These are phyloP conservation scores for Rhipidocladum racemiflorum DNA, from an alignment of 176 grass and related monocot genomes.

Conservation along the genomic window DNA sequence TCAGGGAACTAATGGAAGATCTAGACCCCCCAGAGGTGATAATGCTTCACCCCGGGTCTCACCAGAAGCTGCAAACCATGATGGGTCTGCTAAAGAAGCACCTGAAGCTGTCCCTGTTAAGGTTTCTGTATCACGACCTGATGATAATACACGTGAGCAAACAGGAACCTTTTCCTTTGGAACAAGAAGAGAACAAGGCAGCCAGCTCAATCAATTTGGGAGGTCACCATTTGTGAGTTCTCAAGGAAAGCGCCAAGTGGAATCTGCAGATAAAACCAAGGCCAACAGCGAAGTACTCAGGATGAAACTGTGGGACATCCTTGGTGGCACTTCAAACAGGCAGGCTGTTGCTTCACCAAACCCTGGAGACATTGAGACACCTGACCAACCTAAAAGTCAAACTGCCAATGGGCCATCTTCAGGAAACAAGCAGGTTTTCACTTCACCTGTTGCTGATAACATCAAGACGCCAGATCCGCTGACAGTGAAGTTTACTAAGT, in stretches of 20 bases:
- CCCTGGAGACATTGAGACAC: conserved; percentile 27
- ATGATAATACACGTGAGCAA: conserved; percentile 36
- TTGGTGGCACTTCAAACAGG: conserved; percentile 69
- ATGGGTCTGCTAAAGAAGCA: conserved; percentile 39
- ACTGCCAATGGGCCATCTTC: conserved; percentile 38
- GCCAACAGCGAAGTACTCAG: conserved; percentile 51
- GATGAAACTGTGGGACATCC: conserved; percentile 88
- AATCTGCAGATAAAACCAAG: conserved; percentile 41
- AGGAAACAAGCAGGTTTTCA: conserved; percentile 48
- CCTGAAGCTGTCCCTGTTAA: conserved; percentile 39
- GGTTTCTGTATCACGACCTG: conserved; percentile 41
- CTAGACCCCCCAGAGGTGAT: conserved; percentile 32
- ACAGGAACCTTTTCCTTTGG: conserved; percentile 46
- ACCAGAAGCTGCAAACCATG: conserved; percentile 42
- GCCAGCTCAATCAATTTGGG: conserved; percentile 34
- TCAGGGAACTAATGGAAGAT: conserved; percentile 44
- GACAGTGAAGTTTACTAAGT: conserved; percentile 42
- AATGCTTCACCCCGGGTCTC: conserved; percentile 28
- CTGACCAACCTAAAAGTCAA: conserved; percentile 39
- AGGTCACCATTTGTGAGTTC: conserved; percentile 43
- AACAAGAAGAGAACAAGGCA: conserved; percentile 42
- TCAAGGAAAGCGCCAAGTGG: conserved; percentile 26
- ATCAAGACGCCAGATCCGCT: conserved; percentile 46
- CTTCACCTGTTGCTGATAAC: conserved; percentile 43
- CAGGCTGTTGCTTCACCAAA: conserved; percentile 46